Base-by-base conservation (phyloP, 108 stramenopile genomes). In the Cyclotella kingstonii region DNA sequence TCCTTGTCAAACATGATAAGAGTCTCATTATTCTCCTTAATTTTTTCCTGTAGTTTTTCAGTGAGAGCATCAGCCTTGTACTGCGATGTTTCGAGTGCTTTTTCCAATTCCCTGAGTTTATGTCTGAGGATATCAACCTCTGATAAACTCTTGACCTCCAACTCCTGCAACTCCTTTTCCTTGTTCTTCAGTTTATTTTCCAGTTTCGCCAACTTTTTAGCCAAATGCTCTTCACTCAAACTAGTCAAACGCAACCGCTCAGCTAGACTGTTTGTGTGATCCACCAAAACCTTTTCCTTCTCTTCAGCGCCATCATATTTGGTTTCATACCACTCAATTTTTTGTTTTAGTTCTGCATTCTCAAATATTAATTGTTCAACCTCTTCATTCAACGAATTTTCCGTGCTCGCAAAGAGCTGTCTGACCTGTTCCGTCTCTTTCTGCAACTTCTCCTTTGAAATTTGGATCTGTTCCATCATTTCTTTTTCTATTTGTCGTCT, bases 161-260 rank as follows among this genome's bases (percentile, higher is more conserved):
- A 19, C 60, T 82, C 65, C 29, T 55, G 43, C 49, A 86, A 39
- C 40, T 65, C 68, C 21, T 54, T 42, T 45, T 76, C 78, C 45
- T 67, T 81, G 54, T 59, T 71, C 49, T 74, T 62, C 14, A 86
- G 70, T 52, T 59, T 72, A 15, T 42, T 55, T 57, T 81, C 81
- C 45, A 81, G 46, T 38, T 62, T 61, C 10, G 80, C 68, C 11
- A 79, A 47, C 39, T 63, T 68, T 41, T 63, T 65, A 18, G 63
- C 63, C 48, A 65, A 23, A 45, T 65, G 72, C 50, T 73, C 72
- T 45, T 73, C 72, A 31, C 55, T 64, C 48, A 73, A 34, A 23
- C 63, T 73, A 4, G 72, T 73, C 25, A 73, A 50, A 5, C 63
- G 54, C 47, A 73, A 54, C 47, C 72, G 36, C 39, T 73, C 72